These are phyloP conservation scores for Nematocida homosporus DNA, from an alignment of 371 early-diverging fungal genomes.

Conservation along the genomic window DNA sequence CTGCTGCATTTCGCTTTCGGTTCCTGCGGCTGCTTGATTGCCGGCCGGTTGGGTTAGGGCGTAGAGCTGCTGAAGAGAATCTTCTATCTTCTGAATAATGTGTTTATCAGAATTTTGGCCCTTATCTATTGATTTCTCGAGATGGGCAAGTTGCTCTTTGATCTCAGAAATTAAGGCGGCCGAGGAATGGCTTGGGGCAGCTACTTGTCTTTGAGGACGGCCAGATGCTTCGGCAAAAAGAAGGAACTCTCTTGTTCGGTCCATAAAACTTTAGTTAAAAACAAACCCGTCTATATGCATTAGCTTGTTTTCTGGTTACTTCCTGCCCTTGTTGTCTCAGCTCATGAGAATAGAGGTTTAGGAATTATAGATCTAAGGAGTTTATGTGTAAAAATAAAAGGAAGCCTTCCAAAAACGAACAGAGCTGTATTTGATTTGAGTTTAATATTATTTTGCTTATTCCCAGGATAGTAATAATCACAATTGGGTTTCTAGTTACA, in stretches of 20 bases:
- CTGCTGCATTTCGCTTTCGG: background rate
- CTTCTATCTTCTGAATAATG: background rate
- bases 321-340: too few relatives aligned
- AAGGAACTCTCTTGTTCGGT: conserved; percentile 64
- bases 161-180: background rate
- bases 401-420: too few relatives aligned
- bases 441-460: too few relatives aligned
- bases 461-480: too few relatives aligned
- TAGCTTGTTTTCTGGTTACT: too few relatives aligned
- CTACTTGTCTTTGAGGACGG: conserved; percentile 54
- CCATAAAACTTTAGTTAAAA: conserved; percentile 60
- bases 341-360: too few relatives aligned
- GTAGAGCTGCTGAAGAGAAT: conserved; percentile 1
- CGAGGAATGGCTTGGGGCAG: background rate
- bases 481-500: too few relatives aligned
- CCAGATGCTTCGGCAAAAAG: conserved; percentile 55
- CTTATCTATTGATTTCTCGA: conserved; percentile 25
- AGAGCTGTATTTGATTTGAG: too few relatives aligned
- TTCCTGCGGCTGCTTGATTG: conserved; percentile 8
- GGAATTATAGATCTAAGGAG: too few relatives aligned
- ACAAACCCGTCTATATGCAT: too few relatives aligned
- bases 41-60: conserved; percentile 37
- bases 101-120: conserved; percentile 13
- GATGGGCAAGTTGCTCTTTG: background rate
- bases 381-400: too few relatives aligned